Conservation (phyloP, 352 stramenopile genomes). For the Globisporangium iwayamae region DNA sequence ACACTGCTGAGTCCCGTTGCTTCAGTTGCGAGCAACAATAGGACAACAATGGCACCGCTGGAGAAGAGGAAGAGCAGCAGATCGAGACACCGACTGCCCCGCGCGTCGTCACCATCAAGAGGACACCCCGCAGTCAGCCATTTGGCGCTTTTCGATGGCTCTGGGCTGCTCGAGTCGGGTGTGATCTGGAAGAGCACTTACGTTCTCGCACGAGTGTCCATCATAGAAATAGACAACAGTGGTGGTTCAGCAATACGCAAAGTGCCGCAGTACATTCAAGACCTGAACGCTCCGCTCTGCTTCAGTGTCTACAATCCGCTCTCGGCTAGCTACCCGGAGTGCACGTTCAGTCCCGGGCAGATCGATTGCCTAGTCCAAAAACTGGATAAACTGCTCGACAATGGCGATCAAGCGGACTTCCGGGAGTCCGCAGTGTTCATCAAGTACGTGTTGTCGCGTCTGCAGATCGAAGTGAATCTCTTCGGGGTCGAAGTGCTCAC, state of each 20-base stretch:
- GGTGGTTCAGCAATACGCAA: background rate
- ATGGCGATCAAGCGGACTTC: background rate
- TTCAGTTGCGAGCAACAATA: background rate
- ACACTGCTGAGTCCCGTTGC: conserved; percentile 8
- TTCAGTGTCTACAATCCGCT: conserved; percentile 16
- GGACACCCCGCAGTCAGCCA: conserved; percentile 12
- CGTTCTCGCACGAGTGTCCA: conserved; percentile 34
- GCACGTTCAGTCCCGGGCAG: conserved; percentile 11
- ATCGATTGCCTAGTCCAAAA: conserved; percentile 7
- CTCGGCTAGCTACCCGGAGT: conserved; percentile 10
- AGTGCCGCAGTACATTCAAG: conserved; percentile 10
- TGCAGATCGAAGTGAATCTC: conserved; percentile 56
- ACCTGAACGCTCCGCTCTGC: background rate
- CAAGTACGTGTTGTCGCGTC: conserved; percentile 28
- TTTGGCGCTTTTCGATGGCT: background rate
- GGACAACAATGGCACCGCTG: conserved; percentile 4
- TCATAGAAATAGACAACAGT: conserved; percentile 12
- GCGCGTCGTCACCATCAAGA: conserved; percentile 12
- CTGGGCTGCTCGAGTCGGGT: conserved; percentile 37
- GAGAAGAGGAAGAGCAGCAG: conserved; percentile 21
- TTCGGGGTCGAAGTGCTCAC: conserved; percentile 50
- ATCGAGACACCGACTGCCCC: conserved; percentile 19
- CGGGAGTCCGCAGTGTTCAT: conserved; percentile 23
- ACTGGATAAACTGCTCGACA: background rate
- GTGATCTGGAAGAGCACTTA: conserved; percentile 55